Conservation (phyloP, 140 eudicot species). For the Erigeron philadelphicus region DNA sequence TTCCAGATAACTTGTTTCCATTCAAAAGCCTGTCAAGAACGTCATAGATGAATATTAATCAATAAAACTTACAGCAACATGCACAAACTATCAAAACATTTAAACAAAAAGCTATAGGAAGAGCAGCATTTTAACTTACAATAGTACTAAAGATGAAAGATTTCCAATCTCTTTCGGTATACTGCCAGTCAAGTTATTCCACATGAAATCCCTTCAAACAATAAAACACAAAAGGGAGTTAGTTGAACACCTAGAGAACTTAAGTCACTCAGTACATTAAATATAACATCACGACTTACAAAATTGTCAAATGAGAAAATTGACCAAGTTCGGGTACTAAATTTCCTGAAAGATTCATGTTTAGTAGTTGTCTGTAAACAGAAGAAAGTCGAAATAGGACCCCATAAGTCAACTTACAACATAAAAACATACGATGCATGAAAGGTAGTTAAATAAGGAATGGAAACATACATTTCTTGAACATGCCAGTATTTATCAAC, state of each 20-base stretch:
- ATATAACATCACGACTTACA: constrained; percentile 42
- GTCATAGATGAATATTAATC: constrained; percentile 1
- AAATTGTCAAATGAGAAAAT: constrained; percentile 50
- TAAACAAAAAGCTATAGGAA: no score
- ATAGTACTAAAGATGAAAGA: constrained; percentile 48
- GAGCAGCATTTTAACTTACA: constrained; percentile 43
- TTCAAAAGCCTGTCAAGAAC: constrained; percentile 59
- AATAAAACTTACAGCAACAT: background rate
- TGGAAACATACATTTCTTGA: constrained; percentile 51
- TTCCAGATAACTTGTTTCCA: constrained; percentile 65
- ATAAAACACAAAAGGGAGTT: constrained; percentile 2
- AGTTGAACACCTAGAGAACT: constrained; percentile 8
- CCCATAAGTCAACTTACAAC: background rate
- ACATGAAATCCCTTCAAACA: constrained; percentile 67
- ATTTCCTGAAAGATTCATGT: constrained; percentile 65
- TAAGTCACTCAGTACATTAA: background rate
- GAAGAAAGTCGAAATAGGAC: background rate
- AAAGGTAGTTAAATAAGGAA: background rate
- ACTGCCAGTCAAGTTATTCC: constrained; percentile 66
- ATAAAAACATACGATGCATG: background rate
- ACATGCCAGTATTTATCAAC: constrained; percentile 50
- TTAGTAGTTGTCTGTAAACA: constrained; percentile 51
- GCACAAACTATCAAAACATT: background rate
- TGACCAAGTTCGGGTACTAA: constrained; percentile 76
- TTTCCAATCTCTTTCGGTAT: constrained; percentile 79